These are phyloP conservation scores for Penicillium sp. DNA, from an alignment of 2,329 filamentous ascomycete species.

Conservation along the genomic window DNA sequence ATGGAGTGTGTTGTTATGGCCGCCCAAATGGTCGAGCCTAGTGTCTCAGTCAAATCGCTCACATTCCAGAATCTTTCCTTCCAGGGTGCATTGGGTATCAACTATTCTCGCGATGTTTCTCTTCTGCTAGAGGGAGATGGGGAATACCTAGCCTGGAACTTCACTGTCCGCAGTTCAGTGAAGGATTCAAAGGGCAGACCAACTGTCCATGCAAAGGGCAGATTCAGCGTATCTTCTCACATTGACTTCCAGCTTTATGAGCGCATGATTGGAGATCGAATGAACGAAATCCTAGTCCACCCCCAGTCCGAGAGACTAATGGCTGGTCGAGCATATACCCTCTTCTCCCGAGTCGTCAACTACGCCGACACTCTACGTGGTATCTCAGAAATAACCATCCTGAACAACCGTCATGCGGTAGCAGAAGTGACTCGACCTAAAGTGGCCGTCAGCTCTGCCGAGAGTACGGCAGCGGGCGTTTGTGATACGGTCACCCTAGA, in stretches of 20 bases:
- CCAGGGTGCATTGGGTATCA: conserved; percentile 10
- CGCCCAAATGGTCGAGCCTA: conserved; percentile 9
- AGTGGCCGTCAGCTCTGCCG: neutral
- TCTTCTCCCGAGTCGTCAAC: conserved; percentile 10
- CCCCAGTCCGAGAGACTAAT: conserved; percentile 9
- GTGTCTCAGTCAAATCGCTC: conserved; percentile 5
- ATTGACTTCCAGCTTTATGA: conserved; percentile 11
- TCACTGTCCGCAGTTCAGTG: conserved; percentile 6
- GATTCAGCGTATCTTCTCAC: conserved; percentile 3
- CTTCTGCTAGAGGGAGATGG: conserved; percentile 11
- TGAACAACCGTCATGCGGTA: conserved; percentile 9
- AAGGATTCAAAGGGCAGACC: neutral
- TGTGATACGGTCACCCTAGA: conserved; percentile 11
- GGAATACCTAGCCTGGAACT: conserved; percentile 10
- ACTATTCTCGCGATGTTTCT: conserved; percentile 5
- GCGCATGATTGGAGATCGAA: conserved; percentile 8
- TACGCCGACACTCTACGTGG: conserved; percentile 8
- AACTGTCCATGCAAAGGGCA: conserved; percentile 9
- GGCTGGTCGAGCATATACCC: conserved; percentile 11
- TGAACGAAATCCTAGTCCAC: conserved; percentile 10
- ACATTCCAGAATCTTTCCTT: conserved; percentile 11
- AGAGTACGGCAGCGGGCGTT: conserved; percentile 5
- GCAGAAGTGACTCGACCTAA: conserved; percentile 4
- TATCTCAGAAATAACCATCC: conserved; percentile 8
- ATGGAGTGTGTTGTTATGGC: conserved; percentile 14